Conservation (phyloP, 108 stramenopile genomes). For the Ochromonas danica region DNA sequence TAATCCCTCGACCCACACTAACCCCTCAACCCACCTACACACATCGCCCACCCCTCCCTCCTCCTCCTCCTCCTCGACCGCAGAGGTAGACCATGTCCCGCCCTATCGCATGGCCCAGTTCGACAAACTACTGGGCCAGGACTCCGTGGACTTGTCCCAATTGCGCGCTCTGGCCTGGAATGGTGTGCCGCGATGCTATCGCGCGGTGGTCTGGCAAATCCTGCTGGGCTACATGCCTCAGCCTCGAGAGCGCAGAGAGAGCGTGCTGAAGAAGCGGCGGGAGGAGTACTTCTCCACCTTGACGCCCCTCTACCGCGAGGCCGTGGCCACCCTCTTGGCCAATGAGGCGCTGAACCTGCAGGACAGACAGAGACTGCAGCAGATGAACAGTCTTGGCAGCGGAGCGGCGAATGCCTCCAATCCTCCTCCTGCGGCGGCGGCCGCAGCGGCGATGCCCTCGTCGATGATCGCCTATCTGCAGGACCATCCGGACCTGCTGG, state of each 20-base stretch:
- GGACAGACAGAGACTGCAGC: not conserved
- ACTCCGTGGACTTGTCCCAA: slow-evolving; percentile 48
- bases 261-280: slow-evolving; percentile 43
- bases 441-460: not conserved
- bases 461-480: no score
- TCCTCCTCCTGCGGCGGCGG: not conserved
- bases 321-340: no score
- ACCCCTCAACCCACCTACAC: no score
- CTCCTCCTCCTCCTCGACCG: not conserved
- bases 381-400: not conserved
- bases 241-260: slow-evolving; percentile 41
- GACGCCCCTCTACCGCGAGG: slow-evolving; percentile 45
- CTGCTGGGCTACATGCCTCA: slow-evolving; percentile 58
- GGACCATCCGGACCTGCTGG: not conserved
- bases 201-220: slow-evolving; percentile 56
- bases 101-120: slow-evolving; percentile 38
- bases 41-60: no score
- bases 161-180: slow-evolving; percentile 56
- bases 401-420: not conserved
- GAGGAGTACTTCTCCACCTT: slow-evolving; percentile 53
- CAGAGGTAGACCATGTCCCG: not conserved
- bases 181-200: slow-evolving; percentile 49
- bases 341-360: slow-evolving; percentile 38
- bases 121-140: slow-evolving; percentile 44
- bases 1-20: no score